Evolutionary conservation across 2,329 filamentous ascomycete genomes (phyloP).

Genomic region (Talaromyces sp.): DNA sequence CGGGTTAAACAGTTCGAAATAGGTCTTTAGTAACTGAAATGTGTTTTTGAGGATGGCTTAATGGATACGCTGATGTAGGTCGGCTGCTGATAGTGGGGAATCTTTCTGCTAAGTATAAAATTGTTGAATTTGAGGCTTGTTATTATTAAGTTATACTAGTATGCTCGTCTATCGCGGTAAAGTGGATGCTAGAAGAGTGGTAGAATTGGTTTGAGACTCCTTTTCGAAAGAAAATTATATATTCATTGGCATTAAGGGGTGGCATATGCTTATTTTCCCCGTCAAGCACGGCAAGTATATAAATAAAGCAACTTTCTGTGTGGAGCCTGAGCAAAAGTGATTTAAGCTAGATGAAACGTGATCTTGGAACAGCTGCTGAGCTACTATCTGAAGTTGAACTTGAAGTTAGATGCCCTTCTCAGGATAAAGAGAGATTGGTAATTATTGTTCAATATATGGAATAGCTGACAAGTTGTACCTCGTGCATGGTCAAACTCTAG

Average conservation of each 20-base stretch:
- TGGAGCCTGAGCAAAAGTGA: slow-evolving; percentile 11
- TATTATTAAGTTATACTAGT: background rate
- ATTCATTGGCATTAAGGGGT: slow-evolving; percentile 11
- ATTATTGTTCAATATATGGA: background rate
- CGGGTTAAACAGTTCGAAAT: background rate
- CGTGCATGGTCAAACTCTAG: slow-evolving; percentile 1
- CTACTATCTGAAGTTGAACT: slow-evolving; percentile 2
- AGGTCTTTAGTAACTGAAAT: slow-evolving; percentile 8
- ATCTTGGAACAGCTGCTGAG: slow-evolving; percentile 12
- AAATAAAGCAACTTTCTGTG: slow-evolving; percentile 12
- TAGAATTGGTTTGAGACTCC: background rate
- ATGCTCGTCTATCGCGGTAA: slow-evolving; percentile 15
- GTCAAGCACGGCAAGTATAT: slow-evolving; percentile 11
- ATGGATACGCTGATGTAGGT: slow-evolving; percentile 9
- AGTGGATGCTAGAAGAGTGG: slow-evolving; percentile 6
- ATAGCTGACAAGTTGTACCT: slow-evolving; percentile 2
- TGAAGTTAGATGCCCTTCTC: slow-evolving; percentile 8
- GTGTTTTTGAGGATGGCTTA: slow-evolving; percentile 10
- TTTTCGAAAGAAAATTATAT: slow-evolving; percentile 12
- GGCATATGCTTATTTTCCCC: slow-evolving; percentile 15
- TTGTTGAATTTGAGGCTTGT: slow-evolving; percentile 10
- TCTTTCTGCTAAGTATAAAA: slow-evolving; percentile 5
- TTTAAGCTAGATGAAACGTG: slow-evolving; percentile 14
- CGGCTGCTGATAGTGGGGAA: slow-evolving; percentile 13
- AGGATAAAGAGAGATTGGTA: background rate